A percentile compares a stretch with the other conserved stretches of the same genome.
Conservation (phyloP, 176 grass and related monocot species). For the Oryza meyeriana region DNA sequence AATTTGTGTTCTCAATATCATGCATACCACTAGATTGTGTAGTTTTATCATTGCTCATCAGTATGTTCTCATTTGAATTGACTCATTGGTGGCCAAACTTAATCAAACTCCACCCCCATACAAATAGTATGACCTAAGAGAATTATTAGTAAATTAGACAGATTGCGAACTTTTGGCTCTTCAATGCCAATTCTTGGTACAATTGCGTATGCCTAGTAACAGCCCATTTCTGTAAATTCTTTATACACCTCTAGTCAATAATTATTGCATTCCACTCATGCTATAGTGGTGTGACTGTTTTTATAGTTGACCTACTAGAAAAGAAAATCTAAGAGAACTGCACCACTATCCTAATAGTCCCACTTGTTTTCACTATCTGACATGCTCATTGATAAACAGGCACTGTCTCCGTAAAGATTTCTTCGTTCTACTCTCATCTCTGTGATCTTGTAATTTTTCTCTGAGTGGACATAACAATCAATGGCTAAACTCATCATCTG, state of each 20-base stretch:
- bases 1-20: slow-evolving; percentile 24
- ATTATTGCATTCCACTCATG: slow-evolving; percentile 53
- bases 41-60: slow-evolving; percentile 22
- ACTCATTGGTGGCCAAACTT: background rate
- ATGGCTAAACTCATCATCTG: slow-evolving; percentile 9
- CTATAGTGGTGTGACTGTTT: slow-evolving; percentile 73
- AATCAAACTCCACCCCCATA: slow-evolving; percentile 4
- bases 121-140: slow-evolving; percentile 12
- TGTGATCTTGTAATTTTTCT: background rate
- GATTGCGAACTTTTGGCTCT: background rate
- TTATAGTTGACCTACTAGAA: slow-evolving; percentile 80
- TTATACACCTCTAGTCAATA: slow-evolving; percentile 37
- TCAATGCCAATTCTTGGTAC: slow-evolving; percentile 5
- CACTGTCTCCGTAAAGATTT: background rate
- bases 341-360: slow-evolving; percentile 40
- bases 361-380: slow-evolving; percentile 48
- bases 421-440: background rate
- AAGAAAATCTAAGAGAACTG: slow-evolving; percentile 47
- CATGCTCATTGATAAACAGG: slow-evolving; percentile 21
- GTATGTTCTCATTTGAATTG: slow-evolving; percentile 20
- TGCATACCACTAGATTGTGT: slow-evolving; percentile 32
- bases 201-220: background rate
- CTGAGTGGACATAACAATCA: background rate
- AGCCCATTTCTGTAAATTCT: slow-evolving; percentile 21
- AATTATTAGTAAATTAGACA: slow-evolving; percentile 18